These are phyloP conservation scores for Ambispora gerdemannii DNA, from an alignment of 192 early-diverging fungal species.

Conservation along the genomic window DNA sequence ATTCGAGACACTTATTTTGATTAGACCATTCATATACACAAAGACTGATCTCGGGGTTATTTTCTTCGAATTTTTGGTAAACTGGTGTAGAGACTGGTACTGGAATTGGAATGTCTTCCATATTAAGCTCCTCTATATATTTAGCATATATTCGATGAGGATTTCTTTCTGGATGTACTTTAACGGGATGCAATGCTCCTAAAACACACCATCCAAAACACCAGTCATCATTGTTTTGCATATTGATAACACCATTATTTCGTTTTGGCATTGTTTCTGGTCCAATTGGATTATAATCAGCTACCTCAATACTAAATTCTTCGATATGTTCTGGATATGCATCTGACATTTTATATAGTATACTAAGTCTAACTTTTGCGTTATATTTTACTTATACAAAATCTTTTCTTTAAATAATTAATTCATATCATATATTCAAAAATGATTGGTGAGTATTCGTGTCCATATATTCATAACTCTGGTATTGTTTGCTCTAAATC, in stretches of 20 bases:
- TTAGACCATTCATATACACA: slow-evolving; percentile 13
- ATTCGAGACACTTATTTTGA: slow-evolving; percentile 6
- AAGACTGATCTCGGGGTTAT: slow-evolving; percentile 20
- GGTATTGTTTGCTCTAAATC: not conserved
- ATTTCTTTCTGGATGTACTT: slow-evolving; percentile 18
- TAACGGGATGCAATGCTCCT: slow-evolving; percentile 10
- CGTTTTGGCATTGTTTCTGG: slow-evolving; percentile 23
- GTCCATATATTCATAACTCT: too few relatives aligned
- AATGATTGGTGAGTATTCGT: too few relatives aligned
- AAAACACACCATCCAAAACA: slow-evolving; percentile 19
- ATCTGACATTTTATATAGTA: slow-evolving; percentile 25
- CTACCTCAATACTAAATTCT: slow-evolving; percentile 21
- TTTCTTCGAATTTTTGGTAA: slow-evolving; percentile 21
- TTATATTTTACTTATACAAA: slow-evolving; percentile 16
- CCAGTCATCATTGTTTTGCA: slow-evolving; percentile 9
- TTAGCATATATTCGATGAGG: slow-evolving; percentile 7
- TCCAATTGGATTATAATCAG: slow-evolving; percentile 13
- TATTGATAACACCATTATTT: slow-evolving; percentile 17
- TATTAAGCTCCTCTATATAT: slow-evolving; percentile 18
- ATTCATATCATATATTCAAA: too few relatives aligned
- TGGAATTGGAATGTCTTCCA: slow-evolving; percentile 13
- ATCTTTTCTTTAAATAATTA: slow-evolving; percentile 17
- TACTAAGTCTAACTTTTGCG: not conserved
- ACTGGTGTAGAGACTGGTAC: slow-evolving; percentile 11
- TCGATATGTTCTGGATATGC: slow-evolving; percentile 18